phyloP scores from a whole-genome alignment of 129 eudicot species.

The Flaveria robusta region DNA sequence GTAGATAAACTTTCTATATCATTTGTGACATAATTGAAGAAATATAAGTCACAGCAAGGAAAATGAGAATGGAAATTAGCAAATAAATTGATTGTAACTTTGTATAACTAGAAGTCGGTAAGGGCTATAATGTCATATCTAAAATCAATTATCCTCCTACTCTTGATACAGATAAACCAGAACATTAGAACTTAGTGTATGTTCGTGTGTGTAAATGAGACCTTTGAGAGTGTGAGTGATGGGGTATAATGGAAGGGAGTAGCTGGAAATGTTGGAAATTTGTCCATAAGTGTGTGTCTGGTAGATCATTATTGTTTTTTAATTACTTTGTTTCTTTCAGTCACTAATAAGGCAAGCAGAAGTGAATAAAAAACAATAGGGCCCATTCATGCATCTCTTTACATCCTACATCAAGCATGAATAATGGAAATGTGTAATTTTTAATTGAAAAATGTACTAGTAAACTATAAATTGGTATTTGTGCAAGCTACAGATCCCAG shows the following conservation, averaged over 20 bases:
- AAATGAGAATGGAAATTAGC: not conserved
- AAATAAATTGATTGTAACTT: not conserved
- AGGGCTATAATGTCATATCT: not conserved
- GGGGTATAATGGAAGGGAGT: constrained; percentile 73
- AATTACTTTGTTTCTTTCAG: constrained; percentile 32
- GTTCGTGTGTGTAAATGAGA: constrained; percentile 30
- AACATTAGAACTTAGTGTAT: constrained; percentile 30
- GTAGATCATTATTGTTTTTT: constrained; percentile 42
- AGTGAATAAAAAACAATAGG: constrained; percentile 46
- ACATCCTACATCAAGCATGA: constrained; percentile 42
- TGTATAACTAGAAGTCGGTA: constrained; percentile 7
- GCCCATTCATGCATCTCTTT: constrained; percentile 51
- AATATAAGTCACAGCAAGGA: constrained; percentile 6
- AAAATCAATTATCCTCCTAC: constrained; percentile 19
- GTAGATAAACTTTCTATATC: not conserved
- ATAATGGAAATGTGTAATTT: constrained; percentile 34
- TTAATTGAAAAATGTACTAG: constrained; percentile 8
- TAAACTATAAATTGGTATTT: constrained; percentile 15
- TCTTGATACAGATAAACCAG: constrained; percentile 25
- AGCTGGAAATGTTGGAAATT: constrained; percentile 54
- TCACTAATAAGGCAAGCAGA: constrained; percentile 50
- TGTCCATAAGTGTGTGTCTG: constrained; percentile 71
- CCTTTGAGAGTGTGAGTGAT: constrained; percentile 36
- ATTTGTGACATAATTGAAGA: not conserved
- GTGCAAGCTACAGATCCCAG: constrained; percentile 41